Percentiles rank a stretch among this genome's conserved stretches.
These are phyloP conservation scores for Alternaria alternata DNA, from an alignment of 2,329 filamentous ascomycete genomes.

Conservation along the genomic window DNA sequence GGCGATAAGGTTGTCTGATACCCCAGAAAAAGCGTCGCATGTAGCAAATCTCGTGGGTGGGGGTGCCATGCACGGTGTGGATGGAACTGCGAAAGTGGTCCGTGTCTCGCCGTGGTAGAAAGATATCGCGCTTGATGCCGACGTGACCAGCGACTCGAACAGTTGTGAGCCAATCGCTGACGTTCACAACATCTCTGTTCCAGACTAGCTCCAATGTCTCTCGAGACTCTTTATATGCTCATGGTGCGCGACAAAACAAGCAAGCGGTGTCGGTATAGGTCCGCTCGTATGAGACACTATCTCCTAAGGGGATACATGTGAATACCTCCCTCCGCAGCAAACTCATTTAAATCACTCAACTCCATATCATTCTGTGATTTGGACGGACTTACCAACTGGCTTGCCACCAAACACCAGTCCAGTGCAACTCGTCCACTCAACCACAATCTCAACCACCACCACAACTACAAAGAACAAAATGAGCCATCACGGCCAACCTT, in stretches of 20 bases:
- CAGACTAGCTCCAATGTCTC: neutral
- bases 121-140: neutral
- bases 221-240: neutral
- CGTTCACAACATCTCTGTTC: neutral
- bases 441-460: neutral
- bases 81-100: neutral
- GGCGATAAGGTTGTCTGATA: no score
- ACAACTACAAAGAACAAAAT: neutral
- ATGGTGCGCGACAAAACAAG: neutral
- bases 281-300: neutral
- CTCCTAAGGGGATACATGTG: neutral
- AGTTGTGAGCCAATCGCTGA: neutral
- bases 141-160: neutral
- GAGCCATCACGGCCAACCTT: neutral
- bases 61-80: neutral
- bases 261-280: neutral
- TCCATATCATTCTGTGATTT: neutral
- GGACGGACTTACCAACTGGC: neutral
- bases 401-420: neutral
- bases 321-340: neutral
- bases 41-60: neutral
- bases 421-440: neutral
- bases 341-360: neutral
- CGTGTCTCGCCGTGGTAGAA: neutral
- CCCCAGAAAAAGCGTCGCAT: neutral